phyloP scores from a whole-genome alignment of 805 yeast species.

The Suhomyces xylopsoci region DNA sequence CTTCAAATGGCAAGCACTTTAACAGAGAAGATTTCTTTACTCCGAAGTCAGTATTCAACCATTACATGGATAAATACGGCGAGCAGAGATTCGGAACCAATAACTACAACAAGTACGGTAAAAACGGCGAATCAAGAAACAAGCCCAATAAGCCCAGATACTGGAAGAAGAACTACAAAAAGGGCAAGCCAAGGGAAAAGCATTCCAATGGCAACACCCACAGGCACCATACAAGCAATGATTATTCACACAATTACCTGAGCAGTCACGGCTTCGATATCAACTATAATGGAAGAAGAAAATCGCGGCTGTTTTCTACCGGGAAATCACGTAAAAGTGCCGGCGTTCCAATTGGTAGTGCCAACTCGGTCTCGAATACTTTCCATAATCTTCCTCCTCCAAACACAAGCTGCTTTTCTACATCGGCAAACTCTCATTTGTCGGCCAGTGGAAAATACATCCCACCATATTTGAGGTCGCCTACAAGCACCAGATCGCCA shows the following conservation, averaged over 20 bases:
- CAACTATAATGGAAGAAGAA: conserved; percentile 7
- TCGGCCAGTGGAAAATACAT: conserved; percentile 31
- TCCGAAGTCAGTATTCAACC: conserved; percentile 69
- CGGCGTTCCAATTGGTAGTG: not conserved
- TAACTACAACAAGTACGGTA: not conserved
- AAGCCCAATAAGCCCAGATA: conserved; percentile 21
- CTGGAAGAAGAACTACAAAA: conserved; percentile 23
- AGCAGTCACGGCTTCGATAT: not conserved
- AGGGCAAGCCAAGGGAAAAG: conserved; percentile 5
- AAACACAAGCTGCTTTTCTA: not conserved
- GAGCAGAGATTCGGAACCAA: conserved; percentile 30
- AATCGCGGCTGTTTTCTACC: conserved; percentile 13
- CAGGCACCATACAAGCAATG: conserved; percentile 3
- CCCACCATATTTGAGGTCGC: conserved; percentile 44
- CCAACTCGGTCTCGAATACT: not conserved
- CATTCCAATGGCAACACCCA: not conserved
- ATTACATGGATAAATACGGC: conserved; percentile 65
- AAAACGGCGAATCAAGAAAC: conserved; percentile 11
- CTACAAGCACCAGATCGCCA: conserved; percentile 31
- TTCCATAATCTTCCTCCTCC: conserved; percentile 7
- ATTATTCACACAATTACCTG: not conserved
- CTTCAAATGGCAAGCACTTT: conserved; percentile 27
- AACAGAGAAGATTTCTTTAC: conserved; percentile 74
- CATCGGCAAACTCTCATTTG: conserved; percentile 1
- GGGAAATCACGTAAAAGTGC: conserved; percentile 7